Base-by-base conservation (phyloP, 441 rosid species). In the Populus hybrid region DNA sequence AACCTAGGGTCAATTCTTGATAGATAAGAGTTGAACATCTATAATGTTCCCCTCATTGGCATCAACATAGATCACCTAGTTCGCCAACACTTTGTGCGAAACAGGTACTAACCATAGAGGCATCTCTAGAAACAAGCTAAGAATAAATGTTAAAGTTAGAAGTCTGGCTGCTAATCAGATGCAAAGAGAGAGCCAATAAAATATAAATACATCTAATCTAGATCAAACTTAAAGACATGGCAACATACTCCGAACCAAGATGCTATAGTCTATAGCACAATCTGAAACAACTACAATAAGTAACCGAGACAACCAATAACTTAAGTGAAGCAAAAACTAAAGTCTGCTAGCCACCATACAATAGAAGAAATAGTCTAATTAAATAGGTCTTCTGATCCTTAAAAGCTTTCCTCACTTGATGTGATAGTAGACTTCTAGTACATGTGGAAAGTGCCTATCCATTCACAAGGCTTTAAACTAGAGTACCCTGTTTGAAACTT, bases 401-500 rank as follows among this genome's bases (percentile, higher is more conserved):
- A 87, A 77, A 83, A 82, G 86, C 85, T 83, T 83, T 46, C 82
- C 85, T 83, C 82, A 82, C 72, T 35, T 6, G 87, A 79, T 76
- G 75, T 28, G 66, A 78, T 74, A 75, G 75, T 59, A 77, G 84
- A 78, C 87, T 79, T 89, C 89, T 86, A 87, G 86, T 77, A 42
- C 83, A 74, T 73, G 83, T 72, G 78, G 71, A 65, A 74, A 74
- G 87, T 78, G 88, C 89, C 90, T 89, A 87, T 68, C 85, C 78
- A 80, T 73, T 86, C 89, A 80, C 78, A 79, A 78, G 81, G 81
- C 82, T 74, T 86, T 83, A 78, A 85, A 84, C 93, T 90, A 89
- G 84, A 85, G 88, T 83, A 84, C 71, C 83, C 85, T 92, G 83
- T 75, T 80, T 70, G 90, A 70, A 84, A 85, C 92, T 84, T 87